Evolutionary conservation across 2,329 filamentous ascomycete genomes (phyloP).

Genomic region (Colletotrichum costaricense): DNA sequence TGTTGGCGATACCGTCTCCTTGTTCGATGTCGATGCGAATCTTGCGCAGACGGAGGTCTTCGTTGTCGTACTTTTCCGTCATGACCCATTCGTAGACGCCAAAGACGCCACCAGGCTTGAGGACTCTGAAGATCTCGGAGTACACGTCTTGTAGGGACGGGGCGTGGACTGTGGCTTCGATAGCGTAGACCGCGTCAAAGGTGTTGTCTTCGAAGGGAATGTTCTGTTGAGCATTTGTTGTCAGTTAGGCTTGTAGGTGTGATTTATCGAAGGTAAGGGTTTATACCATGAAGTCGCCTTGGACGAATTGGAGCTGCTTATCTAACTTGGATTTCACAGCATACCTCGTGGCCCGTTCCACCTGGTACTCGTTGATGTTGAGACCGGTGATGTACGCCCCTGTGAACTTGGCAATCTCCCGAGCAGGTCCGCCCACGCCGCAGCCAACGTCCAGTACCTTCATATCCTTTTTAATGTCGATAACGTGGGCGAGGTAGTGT

Average conservation of each 20-base stretch:
- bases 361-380: slow-evolving; percentile 99
- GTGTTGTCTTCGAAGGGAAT: slow-evolving; percentile 82
- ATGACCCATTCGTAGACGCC: slow-evolving; percentile 99
- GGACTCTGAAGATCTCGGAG: slow-evolving; percentile 90
- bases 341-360: slow-evolving; percentile 89
- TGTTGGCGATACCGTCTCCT: slow-evolving; percentile 97
- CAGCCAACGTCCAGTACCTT: slow-evolving; percentile 96
- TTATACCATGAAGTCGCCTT: slow-evolving; percentile 93
- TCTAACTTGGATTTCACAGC: slow-evolving; percentile 84
- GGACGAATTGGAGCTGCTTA: slow-evolving; percentile 85
- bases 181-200: slow-evolving; percentile 96
- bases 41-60: slow-evolving; percentile 85
- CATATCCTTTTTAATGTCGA: slow-evolving; percentile 87
- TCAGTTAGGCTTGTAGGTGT: rapidly evolving
- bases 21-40: slow-evolving; percentile 96
- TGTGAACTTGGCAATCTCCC: slow-evolving; percentile 96
- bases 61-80: slow-evolving; percentile 94
- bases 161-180: slow-evolving; percentile 96
- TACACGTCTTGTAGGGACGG: slow-evolving; percentile 93
- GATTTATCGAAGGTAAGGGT: rapidly evolving
- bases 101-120: slow-evolving; percentile 96
- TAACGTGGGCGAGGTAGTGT: slow-evolving; percentile 94
- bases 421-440: slow-evolving; percentile 93
- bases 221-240: neutral
- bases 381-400: slow-evolving; percentile 89